Conservation (phyloP, 257 asterid genomes). For the Solanum gandarillasii region DNA sequence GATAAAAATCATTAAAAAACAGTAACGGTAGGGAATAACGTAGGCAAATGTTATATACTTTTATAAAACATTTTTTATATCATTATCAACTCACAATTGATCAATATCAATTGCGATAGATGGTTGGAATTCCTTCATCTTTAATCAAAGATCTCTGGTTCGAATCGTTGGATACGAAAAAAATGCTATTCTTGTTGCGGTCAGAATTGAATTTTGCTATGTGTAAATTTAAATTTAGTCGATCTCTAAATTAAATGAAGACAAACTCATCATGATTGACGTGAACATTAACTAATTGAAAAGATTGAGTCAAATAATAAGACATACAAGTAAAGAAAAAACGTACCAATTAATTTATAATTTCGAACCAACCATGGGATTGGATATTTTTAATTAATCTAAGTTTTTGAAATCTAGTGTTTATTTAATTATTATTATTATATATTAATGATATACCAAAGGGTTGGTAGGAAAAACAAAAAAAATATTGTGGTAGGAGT, state of each 20-base stretch:
- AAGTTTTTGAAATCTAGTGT: neutral
- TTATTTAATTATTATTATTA: neutral
- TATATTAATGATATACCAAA: neutral
- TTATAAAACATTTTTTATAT: neutral
- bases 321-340: neutral
- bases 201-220: no score
- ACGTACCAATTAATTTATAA: neutral
- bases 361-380: neutral
- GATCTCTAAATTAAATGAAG: neutral
- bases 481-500: neutral
- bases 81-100: neutral
- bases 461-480: neutral
- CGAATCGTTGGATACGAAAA: rapidly evolving
- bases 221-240: neutral
- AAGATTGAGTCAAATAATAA: neutral
- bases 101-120: neutral
- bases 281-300: neutral
- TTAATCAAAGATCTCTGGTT: neutral
- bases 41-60: neutral
- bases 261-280: neutral
- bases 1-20: neutral
- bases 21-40: neutral
- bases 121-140: neutral
- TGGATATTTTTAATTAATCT: neutral
- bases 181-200: no score